phyloP scores from a whole-genome alignment of 1,139 yeast genomes.

The Saccharomycopsis crataegensis region DNA sequence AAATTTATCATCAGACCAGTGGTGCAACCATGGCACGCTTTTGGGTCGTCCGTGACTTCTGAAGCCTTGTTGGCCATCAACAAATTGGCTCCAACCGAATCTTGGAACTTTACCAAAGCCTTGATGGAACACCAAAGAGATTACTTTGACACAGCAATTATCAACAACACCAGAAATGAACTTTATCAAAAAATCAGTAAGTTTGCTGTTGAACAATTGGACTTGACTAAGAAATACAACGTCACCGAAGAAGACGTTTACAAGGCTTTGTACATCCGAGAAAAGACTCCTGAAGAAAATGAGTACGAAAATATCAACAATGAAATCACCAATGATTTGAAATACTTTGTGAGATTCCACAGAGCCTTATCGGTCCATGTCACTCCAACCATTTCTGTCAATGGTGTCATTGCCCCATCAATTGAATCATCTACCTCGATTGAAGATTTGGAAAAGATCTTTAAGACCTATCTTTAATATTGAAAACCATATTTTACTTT shows the following conservation, averaged over 20 bases:
- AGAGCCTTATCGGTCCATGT: slow-evolving; percentile 78
- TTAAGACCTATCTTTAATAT: slow-evolving; percentile 17
- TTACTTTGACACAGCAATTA: slow-evolving; percentile 59
- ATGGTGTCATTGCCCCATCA: slow-evolving; percentile 48
- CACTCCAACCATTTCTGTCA: slow-evolving; percentile 72
- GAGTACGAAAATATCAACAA: slow-evolving; percentile 50
- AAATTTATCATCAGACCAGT: slow-evolving; percentile 59
- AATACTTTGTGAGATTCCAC: slow-evolving; percentile 64
- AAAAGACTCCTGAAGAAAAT: slow-evolving; percentile 27
- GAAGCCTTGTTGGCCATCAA: slow-evolving; percentile 73
- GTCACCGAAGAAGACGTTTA: slow-evolving; percentile 35
- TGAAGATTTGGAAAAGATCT: slow-evolving; percentile 28
- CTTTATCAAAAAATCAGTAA: slow-evolving; percentile 49
- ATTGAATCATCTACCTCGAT: slow-evolving; percentile 39
- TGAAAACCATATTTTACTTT: neutral
- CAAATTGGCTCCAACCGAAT: slow-evolving; percentile 45
- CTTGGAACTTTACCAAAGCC: slow-evolving; percentile 55
- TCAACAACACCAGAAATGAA: slow-evolving; percentile 46
- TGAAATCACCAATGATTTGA: slow-evolving; percentile 51
- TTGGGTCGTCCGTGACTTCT: slow-evolving; percentile 49
- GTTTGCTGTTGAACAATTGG: slow-evolving; percentile 36
- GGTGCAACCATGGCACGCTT: slow-evolving; percentile 84
- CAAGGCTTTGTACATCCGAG: slow-evolving; percentile 24
- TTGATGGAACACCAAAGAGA: slow-evolving; percentile 45
- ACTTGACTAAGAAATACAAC: slow-evolving; percentile 18